phyloP scores from a whole-genome alignment of 805 yeast species.

The Saccharomyces paradoxus region DNA sequence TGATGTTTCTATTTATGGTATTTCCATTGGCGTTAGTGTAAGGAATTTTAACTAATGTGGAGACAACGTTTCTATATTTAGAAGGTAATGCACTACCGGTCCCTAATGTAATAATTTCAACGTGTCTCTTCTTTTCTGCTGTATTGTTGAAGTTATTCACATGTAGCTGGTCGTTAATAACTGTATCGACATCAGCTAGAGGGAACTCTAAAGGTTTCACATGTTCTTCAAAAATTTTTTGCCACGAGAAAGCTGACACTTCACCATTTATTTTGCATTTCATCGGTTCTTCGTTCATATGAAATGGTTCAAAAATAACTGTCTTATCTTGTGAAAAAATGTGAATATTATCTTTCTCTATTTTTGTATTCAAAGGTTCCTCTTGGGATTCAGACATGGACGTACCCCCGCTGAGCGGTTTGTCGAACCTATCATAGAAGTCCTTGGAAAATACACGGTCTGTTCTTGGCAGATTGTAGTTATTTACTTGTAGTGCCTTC shows the following conservation, averaged over 20 bases:
- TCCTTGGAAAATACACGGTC: constrained; percentile 23
- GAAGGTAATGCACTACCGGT: constrained; percentile 93
- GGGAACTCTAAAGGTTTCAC: constrained; percentile 25
- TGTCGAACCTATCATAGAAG: constrained; percentile 27
- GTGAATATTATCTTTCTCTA: constrained; percentile 19
- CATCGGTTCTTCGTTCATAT: constrained; percentile 9
- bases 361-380: constrained; percentile 6
- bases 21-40: constrained; percentile 29
- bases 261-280: constrained; percentile 3
- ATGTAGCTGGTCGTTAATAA: constrained; percentile 26
- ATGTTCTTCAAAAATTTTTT: constrained; percentile 17
- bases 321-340: constrained; percentile 14
- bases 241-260: constrained; percentile 18
- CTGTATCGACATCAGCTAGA: constrained; percentile 12
- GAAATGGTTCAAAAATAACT: constrained; percentile 18
- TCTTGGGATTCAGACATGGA: constrained; percentile 20
- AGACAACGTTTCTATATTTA: constrained; percentile 73
- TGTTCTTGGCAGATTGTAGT: constrained; percentile 34
- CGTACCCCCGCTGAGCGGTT: constrained; percentile 22
- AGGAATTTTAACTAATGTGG: constrained; percentile 71
- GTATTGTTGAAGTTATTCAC: constrained; percentile 29
- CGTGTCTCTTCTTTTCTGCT: constrained; percentile 38
- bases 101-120: constrained; percentile 71
- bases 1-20: constrained; percentile 36
- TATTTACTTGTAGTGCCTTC: constrained; percentile 41